phyloP scores from a whole-genome alignment of 2,329 filamentous ascomycete species.

The Clonostachys rosea region DNA sequence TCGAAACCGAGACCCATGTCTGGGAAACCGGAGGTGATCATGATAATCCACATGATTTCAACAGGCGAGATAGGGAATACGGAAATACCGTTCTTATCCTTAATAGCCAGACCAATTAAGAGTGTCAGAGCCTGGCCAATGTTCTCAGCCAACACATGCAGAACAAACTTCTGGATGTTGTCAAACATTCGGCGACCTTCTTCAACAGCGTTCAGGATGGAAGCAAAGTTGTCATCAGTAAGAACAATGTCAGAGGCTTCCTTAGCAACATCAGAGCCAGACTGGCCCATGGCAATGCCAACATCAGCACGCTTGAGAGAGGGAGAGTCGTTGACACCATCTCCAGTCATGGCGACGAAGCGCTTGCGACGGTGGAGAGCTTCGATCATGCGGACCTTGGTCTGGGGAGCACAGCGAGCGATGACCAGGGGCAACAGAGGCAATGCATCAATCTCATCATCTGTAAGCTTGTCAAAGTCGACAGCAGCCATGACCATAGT shows the following conservation, averaged over 20 bases:
- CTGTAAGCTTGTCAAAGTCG: slow-evolving; percentile 63
- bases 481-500: slow-evolving; percentile 62
- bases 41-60: slow-evolving; percentile 77
- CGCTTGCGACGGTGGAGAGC: slow-evolving; percentile 57
- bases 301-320: slow-evolving; percentile 63
- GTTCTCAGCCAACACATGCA: slow-evolving; percentile 64
- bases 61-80: slow-evolving; percentile 70
- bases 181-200: slow-evolving; percentile 63
- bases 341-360: slow-evolving; percentile 65
- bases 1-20: slow-evolving; percentile 75
- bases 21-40: slow-evolving; percentile 70
- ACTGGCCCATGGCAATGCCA: slow-evolving; percentile 64
- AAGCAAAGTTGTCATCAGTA: slow-evolving; percentile 64
- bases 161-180: slow-evolving; percentile 66
- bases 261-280: slow-evolving; percentile 63
- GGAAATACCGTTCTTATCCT: slow-evolving; percentile 56
- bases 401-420: slow-evolving; percentile 61
- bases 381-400: slow-evolving; percentile 69
- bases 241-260: slow-evolving; percentile 59
- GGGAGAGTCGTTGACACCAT: slow-evolving; percentile 65
- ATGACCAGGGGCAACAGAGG: slow-evolving; percentile 60
- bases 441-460: slow-evolving; percentile 57
- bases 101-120: slow-evolving; percentile 66
- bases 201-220: slow-evolving; percentile 60
- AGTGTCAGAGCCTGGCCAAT: slow-evolving; percentile 65